A percentile compares a stretch with the other conserved stretches of the same genome.
These are phyloP conservation scores for Cenchrus purpureus DNA, from an alignment of 176 grass and related monocot genomes.

Conservation along the genomic window DNA sequence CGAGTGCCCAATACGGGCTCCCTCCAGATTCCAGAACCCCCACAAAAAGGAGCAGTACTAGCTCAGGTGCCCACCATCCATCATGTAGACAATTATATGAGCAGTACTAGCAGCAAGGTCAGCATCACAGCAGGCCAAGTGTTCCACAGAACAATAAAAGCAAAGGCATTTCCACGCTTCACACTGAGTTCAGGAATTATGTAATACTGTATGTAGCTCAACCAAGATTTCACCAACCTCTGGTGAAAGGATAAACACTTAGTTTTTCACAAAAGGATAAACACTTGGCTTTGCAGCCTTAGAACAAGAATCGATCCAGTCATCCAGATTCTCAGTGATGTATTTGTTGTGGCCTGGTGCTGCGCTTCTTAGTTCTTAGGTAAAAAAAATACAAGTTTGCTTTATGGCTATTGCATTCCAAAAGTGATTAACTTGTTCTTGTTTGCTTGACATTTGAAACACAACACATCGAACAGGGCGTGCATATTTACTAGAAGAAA, in stretches of 20 bases:
- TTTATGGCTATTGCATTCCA: background rate
- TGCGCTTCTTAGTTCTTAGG: background rate
- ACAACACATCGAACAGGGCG: background rate
- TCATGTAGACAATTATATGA: background rate
- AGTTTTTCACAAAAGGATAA: background rate
- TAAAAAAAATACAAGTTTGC: background rate
- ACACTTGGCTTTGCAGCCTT: constrained; percentile 7
- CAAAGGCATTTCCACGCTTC: constrained; percentile 9
- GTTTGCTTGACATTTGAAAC: background rate
- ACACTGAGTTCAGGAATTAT: background rate
- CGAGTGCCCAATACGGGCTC: background rate
- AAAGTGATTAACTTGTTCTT: background rate
- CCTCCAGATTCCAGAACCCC: too few relatives aligned
- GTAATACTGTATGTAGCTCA: background rate
- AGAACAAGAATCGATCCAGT: constrained; percentile 18
- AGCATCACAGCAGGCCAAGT: constrained; percentile 13
- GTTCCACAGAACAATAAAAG: constrained; percentile 27
- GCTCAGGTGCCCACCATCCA: background rate
- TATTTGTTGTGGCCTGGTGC: background rate
- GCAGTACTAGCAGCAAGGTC: background rate
- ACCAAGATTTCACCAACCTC: constrained; percentile 32
- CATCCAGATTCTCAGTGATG: background rate
- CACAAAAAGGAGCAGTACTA: background rate
- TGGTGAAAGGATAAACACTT: constrained; percentile 4
- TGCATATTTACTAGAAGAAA: background rate